Base-by-base conservation (phyloP, 2,329 filamentous ascomycete species). In the Trichoderma lentiforme region DNA sequence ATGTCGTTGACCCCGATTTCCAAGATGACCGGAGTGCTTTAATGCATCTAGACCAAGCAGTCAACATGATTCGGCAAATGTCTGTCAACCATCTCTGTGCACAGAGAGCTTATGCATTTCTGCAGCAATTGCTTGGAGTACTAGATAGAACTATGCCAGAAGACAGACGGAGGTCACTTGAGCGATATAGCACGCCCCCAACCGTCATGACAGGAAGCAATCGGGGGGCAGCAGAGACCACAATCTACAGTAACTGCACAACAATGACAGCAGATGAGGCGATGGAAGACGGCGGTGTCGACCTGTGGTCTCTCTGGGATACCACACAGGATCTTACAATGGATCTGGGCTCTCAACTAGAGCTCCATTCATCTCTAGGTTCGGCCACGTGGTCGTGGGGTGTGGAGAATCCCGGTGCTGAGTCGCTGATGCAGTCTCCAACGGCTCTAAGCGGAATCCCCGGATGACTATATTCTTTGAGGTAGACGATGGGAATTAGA, bases 251-350 rank as follows among this genome's bases (percentile, higher is more conserved):
- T 56, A 69, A 60, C 26, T 32, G 56, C 26, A 58, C 53, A 18
- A 57, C 65, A 6, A 39, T 47, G 8, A 21, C 34, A 12, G 65
- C 26, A 18, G 36, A 51, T 47, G 66, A 61, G n/a, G 56, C 28
- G 1, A 69, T 60, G 12, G 66, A 69, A 34, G 56, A 61, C 8
- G 66, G 66, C 1, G 36, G 8, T 9, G 56, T 61, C 28, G 66
- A 69, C 21, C 15, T 69, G 24, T 69, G 66, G 66, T 69, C 66
- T n/a, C 66, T 69, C 5, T 69, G 66, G 66, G 66, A 69, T 12
- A 69, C 66, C 26, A 69, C 66, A 9, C 66, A 69, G 11, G 66
- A 61, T 61, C 53, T 69, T 21, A 69, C 66, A 8, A 69, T 69
- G 66, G 56, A 69, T 36, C 36, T 69, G 3, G 66, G 66, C 66